Evolutionary conservation across 306 rosid species (phyloP).

Genomic region (Inga laurina): DNA sequence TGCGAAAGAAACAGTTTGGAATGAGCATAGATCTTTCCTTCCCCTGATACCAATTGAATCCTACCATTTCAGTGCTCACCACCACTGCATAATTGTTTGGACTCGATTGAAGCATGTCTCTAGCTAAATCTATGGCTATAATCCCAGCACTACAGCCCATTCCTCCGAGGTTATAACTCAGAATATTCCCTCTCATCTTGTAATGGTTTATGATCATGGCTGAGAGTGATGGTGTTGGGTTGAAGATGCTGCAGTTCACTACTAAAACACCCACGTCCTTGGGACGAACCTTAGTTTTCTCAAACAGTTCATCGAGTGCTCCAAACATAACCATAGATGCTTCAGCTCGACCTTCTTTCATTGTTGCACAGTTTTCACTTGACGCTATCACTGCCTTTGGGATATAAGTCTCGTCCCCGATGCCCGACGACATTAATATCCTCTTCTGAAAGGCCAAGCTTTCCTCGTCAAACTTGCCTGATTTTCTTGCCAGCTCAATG

Average conservation of each 20-base stretch:
- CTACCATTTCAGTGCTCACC: conserved; percentile 92
- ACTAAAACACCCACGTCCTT: conserved; percentile 86
- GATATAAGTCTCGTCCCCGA: conserved; percentile 89
- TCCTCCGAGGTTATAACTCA: conserved; percentile 93
- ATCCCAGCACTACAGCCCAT: conserved; percentile 99
- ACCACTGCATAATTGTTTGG: conserved; percentile 91
- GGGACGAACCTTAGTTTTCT: conserved; percentile 76
- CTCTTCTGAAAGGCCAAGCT: conserved; percentile 69
- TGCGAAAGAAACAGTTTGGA: conserved; percentile 87
- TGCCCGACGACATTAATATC: conserved; percentile 75
- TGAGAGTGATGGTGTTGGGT: conserved; percentile 92
- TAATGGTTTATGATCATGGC: conserved; percentile 98
- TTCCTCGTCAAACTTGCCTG: conserved; percentile 79
- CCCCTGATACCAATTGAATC: conserved; percentile 93
- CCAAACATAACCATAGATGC: conserved; percentile 91
- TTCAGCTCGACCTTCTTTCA: conserved; percentile 94
- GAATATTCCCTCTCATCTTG: conserved; percentile 93
- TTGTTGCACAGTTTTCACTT: conserved; percentile 65
- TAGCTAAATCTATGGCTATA: conserved; percentile 77
- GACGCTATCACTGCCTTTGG: conserved; percentile 68
- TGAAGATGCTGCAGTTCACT: conserved; percentile 96
- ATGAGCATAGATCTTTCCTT: conserved; percentile 85
- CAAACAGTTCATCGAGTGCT: conserved; percentile 89
- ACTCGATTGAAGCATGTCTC: conserved; percentile 81
- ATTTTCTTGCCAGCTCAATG: conserved; percentile 72